Evolutionary conservation across 352 stramenopile genomes (phyloP).

Genomic region (Phytophthora pini): DNA sequence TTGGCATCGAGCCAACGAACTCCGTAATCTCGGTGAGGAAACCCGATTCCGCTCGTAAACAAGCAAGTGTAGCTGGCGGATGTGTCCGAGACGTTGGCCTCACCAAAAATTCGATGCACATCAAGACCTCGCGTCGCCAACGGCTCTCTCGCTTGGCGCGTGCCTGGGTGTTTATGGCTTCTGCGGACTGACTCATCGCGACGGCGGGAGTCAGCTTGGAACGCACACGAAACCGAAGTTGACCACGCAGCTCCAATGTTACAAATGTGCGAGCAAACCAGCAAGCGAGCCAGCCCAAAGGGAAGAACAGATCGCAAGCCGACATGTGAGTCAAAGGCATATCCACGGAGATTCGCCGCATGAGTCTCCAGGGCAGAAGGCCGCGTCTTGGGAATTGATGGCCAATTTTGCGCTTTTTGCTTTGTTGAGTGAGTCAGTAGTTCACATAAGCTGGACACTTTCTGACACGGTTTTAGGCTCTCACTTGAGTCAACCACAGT

Average conservation of each 20-base stretch:
- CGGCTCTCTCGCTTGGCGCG: conserved; percentile 14
- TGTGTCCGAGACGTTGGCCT: conserved; percentile 3
- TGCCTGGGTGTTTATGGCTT: neutral
- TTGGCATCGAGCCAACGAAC: too few relatives aligned
- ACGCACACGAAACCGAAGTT: conserved; percentile 30
- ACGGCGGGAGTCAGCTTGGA: conserved; percentile 8
- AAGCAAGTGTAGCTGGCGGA: neutral
- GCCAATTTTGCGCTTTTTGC: conserved; percentile 1
- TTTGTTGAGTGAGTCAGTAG: conserved; percentile 10
- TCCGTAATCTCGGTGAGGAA: conserved; percentile 23
- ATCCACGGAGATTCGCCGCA: conserved; percentile 12
- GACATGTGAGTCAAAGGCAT: conserved; percentile 20
- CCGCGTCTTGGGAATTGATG: conserved; percentile 5
- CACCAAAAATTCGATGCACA: conserved; percentile 35
- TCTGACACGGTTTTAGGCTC: neutral
- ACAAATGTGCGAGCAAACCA: conserved; percentile 13
- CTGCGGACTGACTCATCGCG: conserved; percentile 27
- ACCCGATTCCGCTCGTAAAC: conserved; percentile 10
- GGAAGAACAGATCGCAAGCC: conserved; percentile 2
- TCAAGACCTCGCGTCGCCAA: conserved; percentile 12
- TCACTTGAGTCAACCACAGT: conserved; percentile 7
- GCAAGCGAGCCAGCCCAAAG: conserved; percentile 9
- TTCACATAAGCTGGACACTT: conserved; percentile 10
- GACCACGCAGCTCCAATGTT: conserved; percentile 16
- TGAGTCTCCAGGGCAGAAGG: conserved; percentile 4